These are phyloP conservation scores for Wallacemonas sp. DNA, from an alignment of 208 protist genomes.

Conservation along the genomic window DNA sequence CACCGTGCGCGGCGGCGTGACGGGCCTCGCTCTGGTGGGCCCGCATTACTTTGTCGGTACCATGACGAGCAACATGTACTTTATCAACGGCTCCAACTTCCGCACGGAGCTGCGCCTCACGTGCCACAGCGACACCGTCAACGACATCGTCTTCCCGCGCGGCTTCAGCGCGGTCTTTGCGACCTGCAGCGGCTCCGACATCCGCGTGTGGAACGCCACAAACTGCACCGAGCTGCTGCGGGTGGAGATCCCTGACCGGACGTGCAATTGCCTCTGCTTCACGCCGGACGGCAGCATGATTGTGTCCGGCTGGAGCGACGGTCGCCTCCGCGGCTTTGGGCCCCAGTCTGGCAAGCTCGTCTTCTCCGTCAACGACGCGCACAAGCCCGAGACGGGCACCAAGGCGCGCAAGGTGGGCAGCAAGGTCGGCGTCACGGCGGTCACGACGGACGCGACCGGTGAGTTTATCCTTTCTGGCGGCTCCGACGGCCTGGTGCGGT, in stretches of 20 bases:
- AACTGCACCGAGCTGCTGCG: conserved; percentile 93
- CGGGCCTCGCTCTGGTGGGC: conserved; percentile 72
- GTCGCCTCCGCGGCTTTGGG: conserved; percentile 94
- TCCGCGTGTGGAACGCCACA: conserved; percentile 94
- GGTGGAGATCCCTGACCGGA: conserved; percentile 91
- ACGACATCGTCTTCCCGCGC: conserved; percentile 92
- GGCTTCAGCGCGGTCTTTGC: conserved; percentile 95
- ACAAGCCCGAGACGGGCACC: conserved; percentile 88
- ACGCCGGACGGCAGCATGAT: conserved; percentile 92
- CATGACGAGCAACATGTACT: conserved; percentile 89
- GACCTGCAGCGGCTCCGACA: conserved; percentile 92
- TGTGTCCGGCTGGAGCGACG: conserved; percentile 94
- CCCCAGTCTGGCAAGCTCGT: conserved; percentile 95
- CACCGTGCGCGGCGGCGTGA: conserved; percentile 85
- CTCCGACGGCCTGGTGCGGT: conserved; percentile 91
- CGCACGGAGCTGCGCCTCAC: conserved; percentile 89
- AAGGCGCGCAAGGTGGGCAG: conserved; percentile 36
- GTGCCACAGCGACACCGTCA: conserved; percentile 93
- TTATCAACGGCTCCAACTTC: conserved; percentile 90
- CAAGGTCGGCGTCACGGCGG: conserved; percentile 88
- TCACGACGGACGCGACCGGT: conserved; percentile 75
- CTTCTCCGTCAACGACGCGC: conserved; percentile 96
- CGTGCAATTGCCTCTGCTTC: conserved; percentile 94
- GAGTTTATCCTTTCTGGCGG: conserved; percentile 89
- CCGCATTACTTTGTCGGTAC: conserved; percentile 92